Base-by-base conservation (phyloP, 495 filamentous ascomycete species). In the Bathelium albidoporum region DNA sequence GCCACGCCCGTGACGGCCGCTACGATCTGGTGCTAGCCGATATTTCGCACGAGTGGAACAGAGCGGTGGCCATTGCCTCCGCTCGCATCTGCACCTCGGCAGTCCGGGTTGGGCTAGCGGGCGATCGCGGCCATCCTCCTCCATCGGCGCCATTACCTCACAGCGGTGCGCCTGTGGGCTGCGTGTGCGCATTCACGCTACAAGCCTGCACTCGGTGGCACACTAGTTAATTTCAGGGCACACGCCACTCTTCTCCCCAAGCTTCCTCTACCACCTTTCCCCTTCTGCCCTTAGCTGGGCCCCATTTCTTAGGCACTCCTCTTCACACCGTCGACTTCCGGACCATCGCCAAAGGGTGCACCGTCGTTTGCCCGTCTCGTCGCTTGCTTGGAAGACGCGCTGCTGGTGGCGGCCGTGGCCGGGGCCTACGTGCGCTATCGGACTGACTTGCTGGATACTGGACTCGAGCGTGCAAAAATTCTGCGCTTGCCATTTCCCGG, bases 221-320 rank as follows among this genome's bases (percentile, higher is more conserved):
- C 67, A 31, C 63, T 63, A 69, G 63, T n/a, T n/a, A n/a, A n/a
- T 63, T 66, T 62, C 68, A 70, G 66, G 68, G 68, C 65, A 43
- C 22, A 32, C 59, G 66, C 68, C 68, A 70, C 65, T 20, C 49
- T 2, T 16, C 49, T 55, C 20, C 49, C 49, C 49, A 55, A 55
- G 49, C 49, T 55, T 55, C 49, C 26, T 55, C 49, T 55, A n/a
- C 49, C 22, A 24, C 49, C 49, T 55, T 55, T 55, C 49, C 49
- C 49, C 49, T 28, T 55, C 49, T 26, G 49, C 49, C 49, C 12
- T 24, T 55, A 26, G 49, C 24, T 16, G 7, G 24, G 5, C 24
- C 9, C 49, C 49, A 55, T 29, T 29, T 55, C 24, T 55, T 55
- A 55, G 49, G 49, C 49, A 28, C 49, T 55, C 49, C 49, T 55